A percentile compares a stretch with the other conserved stretches of the same genome.
Conservation (phyloP, 2,329 filamentous ascomycete genomes). For the Polychaeton citri region DNA sequence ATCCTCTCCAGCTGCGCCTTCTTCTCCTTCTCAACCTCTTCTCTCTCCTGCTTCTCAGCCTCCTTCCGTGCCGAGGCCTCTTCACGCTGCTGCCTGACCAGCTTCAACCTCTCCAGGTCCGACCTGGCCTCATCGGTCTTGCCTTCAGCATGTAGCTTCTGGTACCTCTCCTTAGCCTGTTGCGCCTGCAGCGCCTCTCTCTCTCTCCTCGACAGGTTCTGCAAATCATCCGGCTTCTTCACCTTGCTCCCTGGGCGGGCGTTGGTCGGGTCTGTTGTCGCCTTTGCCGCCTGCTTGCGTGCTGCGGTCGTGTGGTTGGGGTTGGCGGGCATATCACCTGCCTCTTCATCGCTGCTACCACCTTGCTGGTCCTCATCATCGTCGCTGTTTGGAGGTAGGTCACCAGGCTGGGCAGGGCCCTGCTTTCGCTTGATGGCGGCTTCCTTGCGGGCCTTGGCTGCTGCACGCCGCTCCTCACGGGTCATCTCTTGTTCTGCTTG, state of each 20-base stretch:
- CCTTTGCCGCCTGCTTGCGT: conserved; percentile 51
- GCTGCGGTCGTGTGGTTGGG: conserved; percentile 67
- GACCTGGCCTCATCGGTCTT: conserved; percentile 94
- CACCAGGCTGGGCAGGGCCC: conserved; percentile 64
- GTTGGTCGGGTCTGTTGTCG: conserved; percentile 37
- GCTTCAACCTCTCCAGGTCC: conserved; percentile 67
- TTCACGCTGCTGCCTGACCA: conserved; percentile 77
- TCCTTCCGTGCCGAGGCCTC: conserved; percentile 71
- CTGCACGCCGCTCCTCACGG: conserved; percentile 76
- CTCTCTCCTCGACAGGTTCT: conserved; percentile 53
- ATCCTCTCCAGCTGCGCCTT: conserved; percentile 34
- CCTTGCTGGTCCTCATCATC: conserved; percentile 49
- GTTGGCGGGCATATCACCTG: conserved; percentile 66
- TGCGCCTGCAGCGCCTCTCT: conserved; percentile 72
- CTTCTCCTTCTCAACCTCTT: conserved; percentile 44
- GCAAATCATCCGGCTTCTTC: conserved; percentile 38
- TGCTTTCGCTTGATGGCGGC: conserved; percentile 68
- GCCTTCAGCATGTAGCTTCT: conserved; percentile 82
- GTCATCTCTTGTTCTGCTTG: conserved; percentile 44
- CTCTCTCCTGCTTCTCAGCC: conserved; percentile 43
- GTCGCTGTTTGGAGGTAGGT: conserved; percentile 59
- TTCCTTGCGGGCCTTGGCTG: conserved; percentile 81
- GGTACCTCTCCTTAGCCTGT: conserved; percentile 78
- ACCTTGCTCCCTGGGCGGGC: conserved; percentile 45
- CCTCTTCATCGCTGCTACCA: conserved; percentile 33